Base-by-base conservation (phyloP, 1,139 yeast species). In the Scheffersomyces cryptocercus region DNA sequence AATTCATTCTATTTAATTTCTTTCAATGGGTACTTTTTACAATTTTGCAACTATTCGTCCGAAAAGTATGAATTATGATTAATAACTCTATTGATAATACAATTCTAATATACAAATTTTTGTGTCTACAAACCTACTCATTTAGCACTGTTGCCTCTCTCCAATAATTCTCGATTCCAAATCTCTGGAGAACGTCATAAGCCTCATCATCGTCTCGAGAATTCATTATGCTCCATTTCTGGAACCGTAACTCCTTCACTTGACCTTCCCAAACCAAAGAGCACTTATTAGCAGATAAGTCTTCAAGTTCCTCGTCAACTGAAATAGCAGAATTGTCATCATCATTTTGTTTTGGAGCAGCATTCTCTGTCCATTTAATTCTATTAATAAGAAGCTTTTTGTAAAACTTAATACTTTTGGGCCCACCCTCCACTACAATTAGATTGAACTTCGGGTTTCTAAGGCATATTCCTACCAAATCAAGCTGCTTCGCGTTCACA, bases 241-340 rank as follows among this genome's bases (percentile, higher is more conserved):
- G 69, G 61, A 86, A 87, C 44, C 72, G 72, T 26, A 76, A 57
- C 2, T 75, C 75, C 40, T 68, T 65, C 34, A 88, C 48, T 49
- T 81, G 82, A 0, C 97, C 97, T 49, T 83, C 84, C 97, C 97
- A 91, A 3, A 88, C 55, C 13, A 84, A 54, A 3, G 58, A 54
- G 52, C 90, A 83, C 41, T 57, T 60, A 56, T 86, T 88, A 1
- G 57, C 54, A 0, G 67, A 52, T 43, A 82, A 63, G 52, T 81
- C 80, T 13, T 69, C n/a, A 8, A 43, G 31, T 24, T 35, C 32
- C 8, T 43, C 50, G 26, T 20, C 26, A 20, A 6, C 26, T 3
- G 7, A 3, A 20, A 20, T 20, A 20, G 26, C 8, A 6, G 26
- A 5, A 9, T 35, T 35, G 4, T 36, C 35, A 7, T 51, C 54